These are phyloP conservation scores for Ailanthus altissimus DNA, from an alignment of 345 rosid genomes.

Conservation along the genomic window DNA sequence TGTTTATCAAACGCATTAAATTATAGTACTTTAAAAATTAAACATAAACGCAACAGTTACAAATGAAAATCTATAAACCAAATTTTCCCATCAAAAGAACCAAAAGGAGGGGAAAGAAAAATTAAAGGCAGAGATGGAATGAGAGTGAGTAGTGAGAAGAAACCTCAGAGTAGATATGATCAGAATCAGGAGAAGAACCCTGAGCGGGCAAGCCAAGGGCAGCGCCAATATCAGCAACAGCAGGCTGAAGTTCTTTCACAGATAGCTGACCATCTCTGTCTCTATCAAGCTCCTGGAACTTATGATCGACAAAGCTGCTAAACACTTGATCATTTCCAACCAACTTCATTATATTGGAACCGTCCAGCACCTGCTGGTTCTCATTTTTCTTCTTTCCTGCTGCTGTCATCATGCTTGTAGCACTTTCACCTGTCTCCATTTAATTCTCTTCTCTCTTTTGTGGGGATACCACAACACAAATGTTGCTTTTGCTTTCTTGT, in stretches of 20 bases:
- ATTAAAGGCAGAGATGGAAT: neutral
- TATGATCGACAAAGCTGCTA: conserved; percentile 69
- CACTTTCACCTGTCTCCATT: conserved; percentile 39
- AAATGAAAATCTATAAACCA: no score
- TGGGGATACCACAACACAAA: neutral
- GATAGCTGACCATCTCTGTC: conserved; percentile 87
- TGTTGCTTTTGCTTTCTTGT: conserved; percentile 22
- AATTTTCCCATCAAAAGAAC: no score
- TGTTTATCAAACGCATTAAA: no score
- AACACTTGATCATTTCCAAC: conserved; percentile 84
- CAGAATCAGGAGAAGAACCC: conserved; percentile 81
- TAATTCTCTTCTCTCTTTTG: neutral
- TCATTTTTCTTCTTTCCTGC: conserved; percentile 22
- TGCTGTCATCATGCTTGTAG: conserved; percentile 1
- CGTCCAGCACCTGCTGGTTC: conserved; percentile 65
- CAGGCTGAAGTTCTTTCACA: conserved; percentile 82
- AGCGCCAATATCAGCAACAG: conserved; percentile 92
- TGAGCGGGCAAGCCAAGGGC: conserved; percentile 89
- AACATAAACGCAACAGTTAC: no score
- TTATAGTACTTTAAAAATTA: no score
- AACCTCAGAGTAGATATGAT: conserved; percentile 86
- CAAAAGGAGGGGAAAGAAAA: neutral
- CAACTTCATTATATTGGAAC: conserved; percentile 87
- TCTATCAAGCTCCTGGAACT: conserved; percentile 73
- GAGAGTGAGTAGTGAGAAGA: neutral